Base-by-base conservation (phyloP, 2,329 filamentous ascomycete species). In the Chaetoscypha palmicola region DNA sequence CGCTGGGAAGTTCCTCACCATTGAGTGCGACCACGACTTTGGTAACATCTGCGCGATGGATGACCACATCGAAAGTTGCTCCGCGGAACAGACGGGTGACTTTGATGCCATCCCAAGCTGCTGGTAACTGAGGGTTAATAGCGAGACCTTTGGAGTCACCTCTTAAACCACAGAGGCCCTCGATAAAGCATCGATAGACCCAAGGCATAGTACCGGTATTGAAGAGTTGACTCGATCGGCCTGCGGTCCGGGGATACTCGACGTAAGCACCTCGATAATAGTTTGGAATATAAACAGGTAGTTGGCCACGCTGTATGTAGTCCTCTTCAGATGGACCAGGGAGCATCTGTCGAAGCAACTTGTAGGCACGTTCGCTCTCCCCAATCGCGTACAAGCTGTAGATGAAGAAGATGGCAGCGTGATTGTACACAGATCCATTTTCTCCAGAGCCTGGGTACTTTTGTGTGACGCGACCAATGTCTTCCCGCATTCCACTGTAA, bases 371-470 rank as follows among this genome's bases (percentile, higher is more conserved):
- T 45, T 76, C 73, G 1, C 61, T 59, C 48, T 75, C 63, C 17
- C 66, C 67, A 48, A 75, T 66, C 19, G 62, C 64, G 61, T 78
- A 77, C 19, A 78, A 57, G 9, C 68, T 68, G 63, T 74, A 70
- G 37, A 72, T 66, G 58, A 75, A 78, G 55, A 77, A 78, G 9
- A 70, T 67, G 23, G 66, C 68, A 0, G 74, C 73, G 56, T 78
- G 74, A 62, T 77, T 78, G 58, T 77, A 78, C 14, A 78, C 71
- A 19, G 71, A 70, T 1, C 66, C 74, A 56, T 78, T 78, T 59
- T 78, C 74, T n/a, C 69, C 74, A 34, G 72, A 72, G 2, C 74
- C 74, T 2, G 73, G 69, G 45, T 71, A 74, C 58, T 77, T 77
- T 55, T 77, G 73, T 46, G 74, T 77, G 11, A 77, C 74, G 35